Conservation (phyloP, 345 rosid species). For the rapeseed (Brassica napus) region DNA sequence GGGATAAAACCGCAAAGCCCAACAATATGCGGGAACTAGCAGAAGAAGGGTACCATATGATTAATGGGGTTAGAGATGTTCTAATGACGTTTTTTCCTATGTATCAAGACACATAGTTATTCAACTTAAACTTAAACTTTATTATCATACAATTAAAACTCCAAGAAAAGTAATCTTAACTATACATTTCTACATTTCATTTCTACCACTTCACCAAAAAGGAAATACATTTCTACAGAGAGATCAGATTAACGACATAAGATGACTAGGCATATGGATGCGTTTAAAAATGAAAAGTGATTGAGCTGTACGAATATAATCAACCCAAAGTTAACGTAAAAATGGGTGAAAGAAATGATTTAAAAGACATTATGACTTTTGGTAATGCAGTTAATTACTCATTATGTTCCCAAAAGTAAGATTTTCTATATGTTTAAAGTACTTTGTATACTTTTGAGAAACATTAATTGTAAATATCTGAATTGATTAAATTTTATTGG, state of each 20-base stretch:
- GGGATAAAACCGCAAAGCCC: background rate
- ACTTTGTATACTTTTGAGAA: too few species aligned
- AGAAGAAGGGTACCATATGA: background rate
- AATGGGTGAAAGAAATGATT: conserved; percentile 4
- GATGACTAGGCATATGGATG: background rate
- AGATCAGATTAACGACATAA: background rate
- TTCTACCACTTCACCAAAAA: too few species aligned
- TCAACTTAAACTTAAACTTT: background rate
- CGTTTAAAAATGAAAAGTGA: background rate
- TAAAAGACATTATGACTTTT: conserved; percentile 22
- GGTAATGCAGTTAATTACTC: conserved; percentile 6
- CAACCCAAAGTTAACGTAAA: conserved; percentile 21
- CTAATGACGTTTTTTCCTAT: background rate
- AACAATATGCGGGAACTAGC: background rate
- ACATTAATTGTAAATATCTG: too few species aligned
- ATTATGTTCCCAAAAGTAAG: too few species aligned
- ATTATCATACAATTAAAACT: background rate
- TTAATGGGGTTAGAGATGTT: too few species aligned
- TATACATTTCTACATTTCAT: too few species aligned
- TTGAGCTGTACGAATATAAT: background rate
- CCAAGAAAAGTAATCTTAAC: background rate
- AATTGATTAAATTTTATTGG: too few species aligned
- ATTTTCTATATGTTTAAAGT: too few species aligned
- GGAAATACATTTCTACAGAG: background rate
- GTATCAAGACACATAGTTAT: background rate